Conservation (phyloP, 768 basidiomycete genomes). For the Gymnopilus dilepis region DNA sequence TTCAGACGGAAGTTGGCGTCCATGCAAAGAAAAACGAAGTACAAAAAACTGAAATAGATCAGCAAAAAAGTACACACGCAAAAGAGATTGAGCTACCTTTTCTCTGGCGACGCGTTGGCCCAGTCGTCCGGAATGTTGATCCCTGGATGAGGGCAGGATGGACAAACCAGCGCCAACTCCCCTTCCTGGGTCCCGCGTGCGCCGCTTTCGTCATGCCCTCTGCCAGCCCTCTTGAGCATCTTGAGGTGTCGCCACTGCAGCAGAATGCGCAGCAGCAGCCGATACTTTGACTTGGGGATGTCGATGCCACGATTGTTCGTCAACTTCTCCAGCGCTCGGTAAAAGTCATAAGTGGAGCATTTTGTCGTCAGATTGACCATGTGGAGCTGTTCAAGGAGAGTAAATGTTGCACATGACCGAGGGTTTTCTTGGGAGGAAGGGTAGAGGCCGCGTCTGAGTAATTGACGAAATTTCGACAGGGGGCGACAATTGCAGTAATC, state of each 20-base stretch:
- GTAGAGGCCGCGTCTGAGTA: background rate
- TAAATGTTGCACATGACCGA: background rate
- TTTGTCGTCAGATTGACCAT: background rate
- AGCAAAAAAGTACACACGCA: background rate
- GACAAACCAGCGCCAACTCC: conserved; percentile 2
- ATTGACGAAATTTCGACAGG: background rate
- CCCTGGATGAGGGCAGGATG: conserved; percentile 6
- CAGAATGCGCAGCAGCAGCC: background rate
- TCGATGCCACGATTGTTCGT: background rate
- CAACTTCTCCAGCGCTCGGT: background rate
- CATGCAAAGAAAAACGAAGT: background rate
- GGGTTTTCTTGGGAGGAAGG: background rate
- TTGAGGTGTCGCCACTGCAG: conserved; percentile 27
- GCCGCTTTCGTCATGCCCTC: conserved; percentile 23
- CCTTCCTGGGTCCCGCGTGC: conserved; percentile 14
- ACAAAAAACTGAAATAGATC: background rate
- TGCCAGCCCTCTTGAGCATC: conserved; percentile 26
- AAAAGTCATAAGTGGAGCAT: background rate
- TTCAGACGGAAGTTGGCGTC: conserved; percentile 1
- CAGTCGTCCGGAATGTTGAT: conserved; percentile 12
- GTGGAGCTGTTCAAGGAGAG: background rate
- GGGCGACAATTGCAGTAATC: background rate
- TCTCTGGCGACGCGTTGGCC: background rate
- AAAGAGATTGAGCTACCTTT: background rate
- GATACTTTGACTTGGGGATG: background rate